Evolutionary conservation across 345 rosid genomes (phyloP).

Genomic region (Salix viminalis): DNA sequence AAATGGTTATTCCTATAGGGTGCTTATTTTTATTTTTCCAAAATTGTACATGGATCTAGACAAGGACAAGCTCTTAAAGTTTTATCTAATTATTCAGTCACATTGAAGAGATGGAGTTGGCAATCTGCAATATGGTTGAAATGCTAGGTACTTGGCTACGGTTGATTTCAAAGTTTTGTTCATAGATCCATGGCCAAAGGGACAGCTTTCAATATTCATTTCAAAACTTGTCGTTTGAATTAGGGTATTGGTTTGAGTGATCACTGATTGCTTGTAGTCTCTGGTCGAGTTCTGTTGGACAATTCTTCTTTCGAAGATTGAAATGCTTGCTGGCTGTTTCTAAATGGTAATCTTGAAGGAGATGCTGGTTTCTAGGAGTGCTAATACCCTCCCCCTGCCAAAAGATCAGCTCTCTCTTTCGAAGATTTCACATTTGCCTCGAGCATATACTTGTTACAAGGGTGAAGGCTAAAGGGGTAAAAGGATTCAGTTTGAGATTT

Average conservation of each 20-base stretch:
- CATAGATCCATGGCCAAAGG: not conserved
- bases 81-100: not conserved
- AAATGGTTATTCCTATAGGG: constrained; percentile 9
- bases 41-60: constrained; percentile 19
- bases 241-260: not conserved
- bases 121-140: not conserved
- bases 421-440: no score
- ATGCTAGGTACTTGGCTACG: not conserved
- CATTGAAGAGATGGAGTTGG: not conserved
- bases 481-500: no score
- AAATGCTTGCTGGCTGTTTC: not conserved
- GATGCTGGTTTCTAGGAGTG: not conserved
- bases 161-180: not conserved
- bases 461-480: no score
- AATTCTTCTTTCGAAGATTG: not conserved
- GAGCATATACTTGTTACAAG: no score
- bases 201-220: not conserved
- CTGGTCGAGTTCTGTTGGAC: not conserved
- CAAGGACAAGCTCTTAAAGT: constrained; percentile 1
- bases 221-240: not conserved
- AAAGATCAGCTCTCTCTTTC: not conserved
- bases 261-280: not conserved
- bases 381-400: no score
- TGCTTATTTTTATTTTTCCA: not conserved
- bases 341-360: not conserved